phyloP scores from a whole-genome alignment of 2,329 filamentous ascomycete species.

The Epichloe hybrida region DNA sequence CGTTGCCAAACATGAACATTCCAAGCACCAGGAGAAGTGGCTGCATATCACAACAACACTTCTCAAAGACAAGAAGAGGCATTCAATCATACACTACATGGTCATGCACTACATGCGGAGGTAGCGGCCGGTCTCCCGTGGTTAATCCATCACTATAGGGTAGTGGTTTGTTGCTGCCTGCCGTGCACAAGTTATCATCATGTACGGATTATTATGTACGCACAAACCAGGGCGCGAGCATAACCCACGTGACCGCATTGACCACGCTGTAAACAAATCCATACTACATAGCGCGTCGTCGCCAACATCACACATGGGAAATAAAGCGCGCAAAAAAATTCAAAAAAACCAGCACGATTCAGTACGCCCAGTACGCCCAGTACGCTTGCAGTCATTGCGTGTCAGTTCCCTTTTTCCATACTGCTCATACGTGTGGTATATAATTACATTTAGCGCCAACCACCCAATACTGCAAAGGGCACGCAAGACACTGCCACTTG shows the following conservation, averaged over 20 bases:
- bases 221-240: not conserved
- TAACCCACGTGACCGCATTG: not conserved
- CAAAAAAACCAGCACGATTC: not conserved
- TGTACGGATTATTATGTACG: not conserved
- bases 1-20: too few relatives aligned
- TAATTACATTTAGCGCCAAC: constrained; percentile 7
- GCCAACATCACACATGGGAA: not conserved
- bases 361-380: not conserved
- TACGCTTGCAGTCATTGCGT: constrained; percentile 1
- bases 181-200: not conserved
- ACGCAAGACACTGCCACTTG: constrained; percentile 1
- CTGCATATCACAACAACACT: too few relatives aligned
- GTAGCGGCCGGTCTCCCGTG: too few relatives aligned
- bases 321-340: not conserved
- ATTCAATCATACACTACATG: too few relatives aligned
- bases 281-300: not conserved
- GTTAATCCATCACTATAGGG: too few relatives aligned
- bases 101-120: too few relatives aligned
- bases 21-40: too few relatives aligned
- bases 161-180: too few relatives aligned
- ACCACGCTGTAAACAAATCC: not conserved
- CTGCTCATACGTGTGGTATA: constrained; percentile 4
- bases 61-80: too few relatives aligned
- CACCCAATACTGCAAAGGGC: not conserved
- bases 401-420: constrained; percentile 1